Percentiles rank a stretch among this genome's conserved stretches.
These are phyloP conservation scores for Moricandia arvensis DNA, from an alignment of 345 rosid genomes.

Conservation along the genomic window DNA sequence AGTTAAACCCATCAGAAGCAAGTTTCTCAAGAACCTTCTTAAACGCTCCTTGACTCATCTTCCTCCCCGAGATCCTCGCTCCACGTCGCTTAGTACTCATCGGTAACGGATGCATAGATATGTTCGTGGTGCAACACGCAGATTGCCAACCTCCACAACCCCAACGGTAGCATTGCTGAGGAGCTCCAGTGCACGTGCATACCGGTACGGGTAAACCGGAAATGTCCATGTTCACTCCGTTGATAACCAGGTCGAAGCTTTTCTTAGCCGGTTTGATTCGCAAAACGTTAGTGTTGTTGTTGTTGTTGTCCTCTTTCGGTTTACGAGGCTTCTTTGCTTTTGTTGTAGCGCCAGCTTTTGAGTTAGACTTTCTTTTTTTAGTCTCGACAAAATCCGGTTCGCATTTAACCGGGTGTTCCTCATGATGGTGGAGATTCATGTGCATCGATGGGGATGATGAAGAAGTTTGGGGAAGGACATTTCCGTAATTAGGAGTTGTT, in stretches of 20 bases:
- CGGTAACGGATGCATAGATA: conserved; percentile 85
- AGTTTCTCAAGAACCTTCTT: conserved; percentile 90
- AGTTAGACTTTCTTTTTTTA: conserved; percentile 58
- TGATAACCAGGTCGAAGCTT: conserved; percentile 71
- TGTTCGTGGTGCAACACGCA: conserved; percentile 86
- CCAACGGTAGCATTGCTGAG: conserved; percentile 95
- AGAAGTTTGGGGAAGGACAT: conserved; percentile 49
- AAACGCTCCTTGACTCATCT: conserved; percentile 96
- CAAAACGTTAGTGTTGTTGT: not conserved
- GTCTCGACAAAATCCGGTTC: conserved; percentile 43
- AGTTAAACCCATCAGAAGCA: conserved; percentile 73
- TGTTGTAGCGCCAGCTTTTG: conserved; percentile 32
- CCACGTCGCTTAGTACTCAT: conserved; percentile 89
- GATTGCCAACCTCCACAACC: conserved; percentile 99
- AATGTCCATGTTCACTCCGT: conserved; percentile 82
- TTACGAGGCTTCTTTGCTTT: conserved; percentile 73
- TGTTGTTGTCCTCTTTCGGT: conserved; percentile 67
- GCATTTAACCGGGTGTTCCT: conserved; percentile 31
- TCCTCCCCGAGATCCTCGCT: conserved; percentile 91
- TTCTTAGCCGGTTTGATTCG: conserved; percentile 76
- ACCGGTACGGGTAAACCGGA: conserved; percentile 81
- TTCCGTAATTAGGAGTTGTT: conserved; percentile 35
- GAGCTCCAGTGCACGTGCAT: conserved; percentile 79
- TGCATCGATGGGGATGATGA: not conserved
- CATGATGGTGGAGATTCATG: not conserved